These are phyloP conservation scores for Abelmoschus esculentus DNA, from an alignment of 345 rosid species.

Conservation along the genomic window DNA sequence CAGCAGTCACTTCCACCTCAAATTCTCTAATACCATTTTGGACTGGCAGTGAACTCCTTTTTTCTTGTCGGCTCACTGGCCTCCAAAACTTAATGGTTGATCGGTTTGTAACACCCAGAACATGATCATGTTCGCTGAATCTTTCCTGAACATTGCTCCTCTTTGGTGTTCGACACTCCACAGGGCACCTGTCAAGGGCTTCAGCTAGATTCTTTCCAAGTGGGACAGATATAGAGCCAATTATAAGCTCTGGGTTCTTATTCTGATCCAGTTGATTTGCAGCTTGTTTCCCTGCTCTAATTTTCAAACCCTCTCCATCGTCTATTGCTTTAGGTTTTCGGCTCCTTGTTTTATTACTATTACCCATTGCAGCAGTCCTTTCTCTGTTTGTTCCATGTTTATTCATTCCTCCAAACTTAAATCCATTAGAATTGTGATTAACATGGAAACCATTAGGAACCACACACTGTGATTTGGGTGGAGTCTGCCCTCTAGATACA, in stretches of 20 bases:
- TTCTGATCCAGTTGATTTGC: conserved; percentile 34
- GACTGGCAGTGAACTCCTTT: conserved; percentile 14
- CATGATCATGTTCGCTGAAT: conserved; percentile 17
- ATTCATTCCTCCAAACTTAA: conserved; percentile 41
- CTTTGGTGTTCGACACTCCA: conserved; percentile 38
- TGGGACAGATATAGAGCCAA: conserved; percentile 75
- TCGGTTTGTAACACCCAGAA: conserved; percentile 13
- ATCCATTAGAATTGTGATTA: conserved; percentile 30
- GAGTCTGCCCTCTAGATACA: conserved; percentile 28
- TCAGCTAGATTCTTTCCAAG: conserved; percentile 36
- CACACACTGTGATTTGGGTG: conserved; percentile 38
- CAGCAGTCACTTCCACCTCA: conserved; percentile 12
- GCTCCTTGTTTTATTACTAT: conserved; percentile 68
- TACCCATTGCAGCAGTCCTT: conserved; percentile 27
- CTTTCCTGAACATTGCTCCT: conserved; percentile 33
- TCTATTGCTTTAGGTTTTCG: conserved; percentile 46
- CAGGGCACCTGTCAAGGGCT: conserved; percentile 25
- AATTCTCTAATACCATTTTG: conserved; percentile 16
- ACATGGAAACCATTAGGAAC: conserved; percentile 38
- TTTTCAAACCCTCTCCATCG: conserved; percentile 28
- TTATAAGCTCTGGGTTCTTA: conserved; percentile 52
- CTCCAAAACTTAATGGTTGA: conserved; percentile 28
- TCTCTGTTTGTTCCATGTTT: conserved; percentile 56
- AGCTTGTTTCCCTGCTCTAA: conserved; percentile 36
- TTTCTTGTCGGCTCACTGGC: conserved; percentile 31